These are phyloP conservation scores for Linnemannia schmuckeri DNA, from an alignment of 192 early-diverging fungal genomes.

Conservation along the genomic window DNA sequence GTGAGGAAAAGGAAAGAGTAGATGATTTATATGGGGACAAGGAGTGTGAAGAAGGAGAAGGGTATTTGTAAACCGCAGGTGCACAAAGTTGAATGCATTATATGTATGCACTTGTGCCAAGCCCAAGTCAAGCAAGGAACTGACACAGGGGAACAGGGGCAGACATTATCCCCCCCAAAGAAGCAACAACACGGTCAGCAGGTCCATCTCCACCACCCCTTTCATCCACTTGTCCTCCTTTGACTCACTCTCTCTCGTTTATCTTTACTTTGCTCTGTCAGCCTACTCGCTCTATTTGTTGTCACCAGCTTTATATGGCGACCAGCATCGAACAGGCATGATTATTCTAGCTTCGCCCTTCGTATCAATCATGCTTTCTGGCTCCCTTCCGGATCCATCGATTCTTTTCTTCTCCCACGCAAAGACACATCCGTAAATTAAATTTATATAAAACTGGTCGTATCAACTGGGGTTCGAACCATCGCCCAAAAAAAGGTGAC, in stretches of 20 bases:
- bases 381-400: not conserved
- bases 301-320: not conserved
- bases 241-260: not conserved
- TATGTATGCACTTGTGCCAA: not conserved
- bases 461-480: not conserved
- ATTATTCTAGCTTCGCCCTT: not conserved
- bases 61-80: not conserved
- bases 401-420: not conserved
- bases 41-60: not conserved
- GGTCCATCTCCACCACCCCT: not conserved
- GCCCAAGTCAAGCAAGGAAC: not conserved
- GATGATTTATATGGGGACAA: not conserved
- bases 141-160: not conserved
- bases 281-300: not conserved
- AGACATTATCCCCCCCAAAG: not conserved
- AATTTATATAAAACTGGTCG: not conserved
- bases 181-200: not conserved
- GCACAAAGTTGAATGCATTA: not conserved
- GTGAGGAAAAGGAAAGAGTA: too few relatives aligned
- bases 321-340: not conserved
- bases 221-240: not conserved
- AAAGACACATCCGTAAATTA: not conserved
- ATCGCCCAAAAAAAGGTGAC: not conserved
- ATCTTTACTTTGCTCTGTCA: not conserved
- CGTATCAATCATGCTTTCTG: not conserved